Evolutionary conservation across 139 green algal genomes (phyloP), one percentile per base, ranked within the genome.

Genomic region (Ulvella scutata): DNA sequence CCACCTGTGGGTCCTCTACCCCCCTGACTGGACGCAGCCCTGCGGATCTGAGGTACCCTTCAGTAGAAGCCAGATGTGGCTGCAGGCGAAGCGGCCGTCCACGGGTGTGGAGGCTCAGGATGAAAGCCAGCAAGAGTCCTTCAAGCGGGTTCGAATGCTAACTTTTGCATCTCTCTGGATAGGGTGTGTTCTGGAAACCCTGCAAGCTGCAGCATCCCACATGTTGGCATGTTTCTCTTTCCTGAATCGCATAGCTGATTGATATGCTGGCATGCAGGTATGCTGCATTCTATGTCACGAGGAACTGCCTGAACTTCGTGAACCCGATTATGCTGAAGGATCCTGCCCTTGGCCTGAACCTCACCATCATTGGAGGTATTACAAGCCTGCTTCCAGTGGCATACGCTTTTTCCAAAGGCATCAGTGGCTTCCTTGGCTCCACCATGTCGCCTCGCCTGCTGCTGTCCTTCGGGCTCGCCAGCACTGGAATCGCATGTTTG

Each of bases 331-430:
- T 67, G 51, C 51, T 67, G 20, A 67, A 67, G 20, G 51, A 67
- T 29, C 51, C 51, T 67, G 9, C 51, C 51, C 51, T 67, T 3
- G 51, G 51, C 7, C 20, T 67, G 17, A 67, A 67, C 20, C 33
- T 67, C n/a, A 67, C 51, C 10, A 67, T 67, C n/a, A 67, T 67
- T 67, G 51, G 51, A 10, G 51, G 51, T 26, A 67, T 67, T 26
- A 67, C 51, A 67, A 67, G 51, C 51, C 33, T 67, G 51, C 51
- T 67, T n/a, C 51, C 51, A 26, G 33, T 67, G n/a, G 51, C 51
- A 10, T 67, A 67, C 33, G 51, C 51, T 26, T 67, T 67, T 67
- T 67, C 51, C 51, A 67, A 67, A 67, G 51, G 51, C 51, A 67
- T 67, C 20, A 67, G 51, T 29, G 51, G 51, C 51, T 67, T 67